Percentiles rank a stretch among this genome's conserved stretches.
phyloP scores from a whole-genome alignment of 129 eudicot species.

The Arctium lappa region DNA sequence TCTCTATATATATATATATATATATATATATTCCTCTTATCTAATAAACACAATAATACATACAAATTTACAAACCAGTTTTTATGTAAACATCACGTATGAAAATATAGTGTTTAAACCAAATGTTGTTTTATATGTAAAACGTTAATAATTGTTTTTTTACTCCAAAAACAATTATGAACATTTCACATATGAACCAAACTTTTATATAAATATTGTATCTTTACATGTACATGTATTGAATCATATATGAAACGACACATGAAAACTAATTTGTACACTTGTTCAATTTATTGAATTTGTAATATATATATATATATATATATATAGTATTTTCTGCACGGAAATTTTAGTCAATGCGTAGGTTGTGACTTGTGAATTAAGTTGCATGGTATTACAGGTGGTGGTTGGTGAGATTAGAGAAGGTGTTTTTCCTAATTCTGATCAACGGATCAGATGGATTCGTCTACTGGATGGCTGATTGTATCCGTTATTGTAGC shows the following conservation, averaged over 20 bases:
- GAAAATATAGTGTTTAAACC: too few species aligned
- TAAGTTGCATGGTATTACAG: conserved; percentile 25
- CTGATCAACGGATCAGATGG: conserved; percentile 31
- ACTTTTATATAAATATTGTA: background rate
- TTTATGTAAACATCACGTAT: too few species aligned
- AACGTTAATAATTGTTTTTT: background rate
- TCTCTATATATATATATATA: too few species aligned
- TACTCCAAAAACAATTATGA: background rate
- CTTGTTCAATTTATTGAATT: too few species aligned
- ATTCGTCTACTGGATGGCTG: conserved; percentile 37
- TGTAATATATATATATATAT: too few species aligned
- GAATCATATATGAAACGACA: too few species aligned
- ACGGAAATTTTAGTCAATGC: background rate
- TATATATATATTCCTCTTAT: too few species aligned
- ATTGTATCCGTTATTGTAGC: conserved; percentile 27
- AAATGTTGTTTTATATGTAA: background rate
- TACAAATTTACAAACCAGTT: too few species aligned
- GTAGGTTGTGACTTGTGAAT: background rate
- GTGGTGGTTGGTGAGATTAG: conserved; percentile 19
- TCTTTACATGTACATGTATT: background rate
- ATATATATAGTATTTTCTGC: too few species aligned
- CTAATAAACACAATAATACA: too few species aligned
- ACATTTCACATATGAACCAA: background rate
- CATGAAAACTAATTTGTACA: too few species aligned
- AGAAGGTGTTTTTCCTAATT: background rate